Evolutionary conservation across 106 monocot species (phyloP), one percentile per base, ranked within the genome.

Genomic region (Dactylorhiza incarnata): DNA sequence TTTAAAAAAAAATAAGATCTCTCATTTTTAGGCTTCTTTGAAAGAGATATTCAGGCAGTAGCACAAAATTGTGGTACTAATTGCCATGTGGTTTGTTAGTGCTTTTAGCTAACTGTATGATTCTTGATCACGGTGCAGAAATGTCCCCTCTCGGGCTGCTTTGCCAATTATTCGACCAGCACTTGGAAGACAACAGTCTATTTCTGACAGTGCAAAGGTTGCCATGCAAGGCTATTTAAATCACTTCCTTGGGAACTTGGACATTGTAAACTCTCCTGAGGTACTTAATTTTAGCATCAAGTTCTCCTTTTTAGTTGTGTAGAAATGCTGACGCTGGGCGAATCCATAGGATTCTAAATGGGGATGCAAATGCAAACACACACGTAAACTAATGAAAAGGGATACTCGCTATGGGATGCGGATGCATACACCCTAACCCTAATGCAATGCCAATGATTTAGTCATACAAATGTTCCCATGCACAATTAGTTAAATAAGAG

Each of bases 171-270:
- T 99, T 84, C 86, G 91, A 55, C 94, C 99, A 47, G 85, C 91
- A 51, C 72, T 99, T 45, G 88, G 94, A 46, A 92, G 89, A 72
- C 94, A 99, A 45, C 85, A 86, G 8, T 99, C 99, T 74, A 80
- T 99, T 47, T 88, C 88, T 76, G 90, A 92, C 52, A 88, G 88
- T 70, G 94, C 86, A 72, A 94, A 94, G 46, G 81, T 90, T 45
- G 94, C 99, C 47, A 99, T 99, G 99, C 99, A 94, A 86, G 91
- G 88, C 10, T 99, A 99, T 67, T 72, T 99, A 78, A 92, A 99
- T 78, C 99, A 94, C 43, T 94, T 99, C 80, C 56, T 99, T 62
- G 94, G 94, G 19, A 99, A 94, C 79, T 85, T 99, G 88, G 99
- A 99, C 80, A 92, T 99, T 75, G 91, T 87, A 71, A 99, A 99